Evolutionary conservation across 768 basidiomycete species (phyloP).

Genomic region (Mycena rosella): DNA sequence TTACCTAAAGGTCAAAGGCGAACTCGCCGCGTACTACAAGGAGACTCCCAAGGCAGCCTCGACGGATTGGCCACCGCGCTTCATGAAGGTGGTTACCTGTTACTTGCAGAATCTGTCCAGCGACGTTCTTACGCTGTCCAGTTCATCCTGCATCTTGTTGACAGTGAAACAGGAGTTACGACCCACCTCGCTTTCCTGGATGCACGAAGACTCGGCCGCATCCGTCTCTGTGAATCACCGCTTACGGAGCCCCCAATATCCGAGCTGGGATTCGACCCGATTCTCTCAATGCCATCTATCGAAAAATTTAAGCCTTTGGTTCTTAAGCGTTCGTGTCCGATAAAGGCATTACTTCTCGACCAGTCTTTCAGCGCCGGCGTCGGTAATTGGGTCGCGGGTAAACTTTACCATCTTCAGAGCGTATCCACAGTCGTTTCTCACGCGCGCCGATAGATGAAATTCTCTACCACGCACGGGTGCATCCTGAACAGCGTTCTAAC

Average conservation of each 20-base stretch:
- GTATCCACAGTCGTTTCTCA: conserved; percentile 4
- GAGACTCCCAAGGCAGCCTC: conserved; percentile 54
- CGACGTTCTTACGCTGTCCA: conserved; percentile 38
- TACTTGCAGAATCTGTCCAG: neutral
- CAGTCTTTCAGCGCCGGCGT: conserved; percentile 87
- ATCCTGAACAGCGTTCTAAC: conserved; percentile 78
- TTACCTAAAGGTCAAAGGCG: conserved; percentile 59
- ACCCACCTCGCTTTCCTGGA: conserved; percentile 78
- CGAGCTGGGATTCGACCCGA: conserved; percentile 81
- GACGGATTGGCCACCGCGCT: conserved; percentile 74
- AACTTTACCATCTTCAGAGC: conserved; percentile 29
- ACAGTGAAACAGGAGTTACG: conserved; percentile 49
- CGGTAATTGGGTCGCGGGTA: conserved; percentile 87
- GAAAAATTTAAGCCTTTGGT: conserved; percentile 63
- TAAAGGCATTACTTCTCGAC: conserved; percentile 83
- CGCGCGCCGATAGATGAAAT: conserved; percentile 66
- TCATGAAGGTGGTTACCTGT: conserved; percentile 64
- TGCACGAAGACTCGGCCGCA: conserved; percentile 76
- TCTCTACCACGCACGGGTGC: conserved; percentile 78
- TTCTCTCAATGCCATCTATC: conserved; percentile 73
- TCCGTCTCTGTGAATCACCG: conserved; percentile 72
- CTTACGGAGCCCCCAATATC: conserved; percentile 77
- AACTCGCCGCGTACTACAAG: conserved; percentile 62
- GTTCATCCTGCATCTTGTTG: conserved; percentile 75
- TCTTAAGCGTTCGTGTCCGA: conserved; percentile 69